Conservation (phyloP, 768 basidiomycete species). For the Tephrocybe sp. region DNA sequence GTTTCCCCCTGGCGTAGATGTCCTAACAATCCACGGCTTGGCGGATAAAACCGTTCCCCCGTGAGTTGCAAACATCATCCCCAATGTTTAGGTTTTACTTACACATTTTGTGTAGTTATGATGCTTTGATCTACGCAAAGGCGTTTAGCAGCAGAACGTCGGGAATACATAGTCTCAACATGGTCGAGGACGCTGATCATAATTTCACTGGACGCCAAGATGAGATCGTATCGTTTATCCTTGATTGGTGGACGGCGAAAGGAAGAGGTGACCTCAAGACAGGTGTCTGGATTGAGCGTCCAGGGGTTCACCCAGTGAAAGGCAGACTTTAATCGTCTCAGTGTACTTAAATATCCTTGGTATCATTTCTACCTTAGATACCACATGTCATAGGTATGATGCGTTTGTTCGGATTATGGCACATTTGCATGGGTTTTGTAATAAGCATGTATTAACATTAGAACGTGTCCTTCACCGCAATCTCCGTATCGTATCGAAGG, state of each 20-base stretch:
- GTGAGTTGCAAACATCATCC: constrained; percentile 36
- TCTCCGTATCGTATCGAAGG: no score
- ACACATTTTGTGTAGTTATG: constrained; percentile 44
- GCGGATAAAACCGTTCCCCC: constrained; percentile 65
- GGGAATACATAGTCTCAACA: constrained; percentile 69
- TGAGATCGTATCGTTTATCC: constrained; percentile 62
- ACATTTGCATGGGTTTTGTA: no score
- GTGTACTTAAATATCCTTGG: no score
- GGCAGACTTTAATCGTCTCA: constrained; percentile 37
- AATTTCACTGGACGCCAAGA: constrained; percentile 72
- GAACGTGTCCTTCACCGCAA: no score
- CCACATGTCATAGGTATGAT: neutral
- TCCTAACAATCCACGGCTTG: constrained; percentile 79
- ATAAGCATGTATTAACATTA: no score
- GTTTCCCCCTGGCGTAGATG: constrained; percentile 63
- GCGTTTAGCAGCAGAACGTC: constrained; percentile 53
- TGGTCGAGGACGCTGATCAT: constrained; percentile 76
- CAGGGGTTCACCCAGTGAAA: constrained; percentile 39
- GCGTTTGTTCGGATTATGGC: no score
- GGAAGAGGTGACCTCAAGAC: constrained; percentile 47
- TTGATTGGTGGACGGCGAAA: constrained; percentile 63
- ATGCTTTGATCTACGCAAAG: constrained; percentile 67
- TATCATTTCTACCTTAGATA: neutral
- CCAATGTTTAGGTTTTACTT: neutral
- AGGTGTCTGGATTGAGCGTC: constrained; percentile 50